Base-by-base conservation (phyloP, 2,329 filamentous ascomycete species). In the Aspergillus clavatus region DNA sequence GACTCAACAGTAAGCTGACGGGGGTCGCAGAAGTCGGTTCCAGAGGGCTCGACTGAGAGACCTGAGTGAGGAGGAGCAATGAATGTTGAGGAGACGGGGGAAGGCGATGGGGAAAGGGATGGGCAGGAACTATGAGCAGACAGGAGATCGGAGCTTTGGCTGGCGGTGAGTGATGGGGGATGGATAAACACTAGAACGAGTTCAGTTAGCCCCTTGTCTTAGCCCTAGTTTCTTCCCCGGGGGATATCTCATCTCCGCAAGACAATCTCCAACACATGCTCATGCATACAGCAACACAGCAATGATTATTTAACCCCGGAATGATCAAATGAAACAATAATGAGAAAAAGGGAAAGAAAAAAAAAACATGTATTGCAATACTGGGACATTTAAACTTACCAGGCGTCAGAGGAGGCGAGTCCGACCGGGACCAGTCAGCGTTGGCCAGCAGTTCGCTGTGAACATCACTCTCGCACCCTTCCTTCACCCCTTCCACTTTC, bases 21-120 rank as follows among this genome's bases (percentile, higher is more conserved):
- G 26, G 91, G 90, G 64, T 96, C 90, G 70, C 91, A 95, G 67
- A 93, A 94, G 70, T 89, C 84, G 56, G 89, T 78, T 66, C 89
- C 84, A 55, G 79, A 76, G 61, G 64, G 84, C 73, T 45, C 86
- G 82, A 58, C 79, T 76, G 56, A 60, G 52, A 65, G 58, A 42
- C 85, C 80, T 51, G 86, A 80, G 21, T 87, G 86, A 38, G 86
- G 83, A 38, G 87, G 93, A 21, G 87, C 89, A 47, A 93, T 79
- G 45, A 89, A 87, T 50, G 87, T 59, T 31, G 63, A 59, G 18
- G 87, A 83, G 53, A 87, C 83, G 23, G 88, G 87, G 38, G 87
- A 86, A 14, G 89, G 89, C 24, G 89, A 95, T 16, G 89, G 89
- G 22, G 89, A 94, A 53, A 93, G 81, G 47, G 89, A 93, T 55